phyloP scores from a whole-genome alignment of 176 grass and related monocot genomes.

The Dendrocalamus sinicus region DNA sequence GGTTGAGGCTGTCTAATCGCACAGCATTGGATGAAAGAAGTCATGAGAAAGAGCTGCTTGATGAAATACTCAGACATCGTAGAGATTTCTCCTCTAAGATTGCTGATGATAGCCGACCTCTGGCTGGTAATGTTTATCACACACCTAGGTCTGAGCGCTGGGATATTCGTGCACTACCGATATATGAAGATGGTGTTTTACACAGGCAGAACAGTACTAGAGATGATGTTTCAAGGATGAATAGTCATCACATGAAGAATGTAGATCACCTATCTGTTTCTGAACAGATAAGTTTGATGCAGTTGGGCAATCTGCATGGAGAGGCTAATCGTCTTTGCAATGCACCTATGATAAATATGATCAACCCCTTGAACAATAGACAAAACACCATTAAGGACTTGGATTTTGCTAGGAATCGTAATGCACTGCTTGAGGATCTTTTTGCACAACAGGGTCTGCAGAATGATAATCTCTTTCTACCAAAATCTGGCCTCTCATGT shows the following conservation, averaged over 20 bases:
- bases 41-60: conserved; percentile 45
- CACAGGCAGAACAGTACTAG: conserved; percentile 40
- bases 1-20: conserved; percentile 48
- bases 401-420: conserved; percentile 58
- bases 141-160: conserved; percentile 30
- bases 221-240: conserved; percentile 48
- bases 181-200: conserved; percentile 49
- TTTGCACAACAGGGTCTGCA: conserved; percentile 61
- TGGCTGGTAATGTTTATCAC: conserved; percentile 17
- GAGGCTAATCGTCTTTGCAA: conserved; percentile 42
- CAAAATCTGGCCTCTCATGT: conserved; percentile 57
- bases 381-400: conserved; percentile 43
- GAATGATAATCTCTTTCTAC: conserved; percentile 43
- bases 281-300: conserved; percentile 50
- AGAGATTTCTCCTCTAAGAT: conserved; percentile 38
- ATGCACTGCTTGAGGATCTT: conserved; percentile 56
- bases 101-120: conserved; percentile 25
- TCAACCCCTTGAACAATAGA: conserved; percentile 42
- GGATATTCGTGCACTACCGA: conserved; percentile 9
- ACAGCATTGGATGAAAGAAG: conserved; percentile 36
- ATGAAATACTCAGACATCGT: conserved; percentile 34
- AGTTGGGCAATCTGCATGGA: conserved; percentile 53
- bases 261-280: conserved; percentile 39
- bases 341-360: conserved; percentile 26
- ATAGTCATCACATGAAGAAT: conserved; percentile 41